Evolutionary conservation across 2,329 filamentous ascomycete genomes (phyloP), one percentile per base, ranked within the genome.

Genomic region (Raffaelea ambrosiae): DNA sequence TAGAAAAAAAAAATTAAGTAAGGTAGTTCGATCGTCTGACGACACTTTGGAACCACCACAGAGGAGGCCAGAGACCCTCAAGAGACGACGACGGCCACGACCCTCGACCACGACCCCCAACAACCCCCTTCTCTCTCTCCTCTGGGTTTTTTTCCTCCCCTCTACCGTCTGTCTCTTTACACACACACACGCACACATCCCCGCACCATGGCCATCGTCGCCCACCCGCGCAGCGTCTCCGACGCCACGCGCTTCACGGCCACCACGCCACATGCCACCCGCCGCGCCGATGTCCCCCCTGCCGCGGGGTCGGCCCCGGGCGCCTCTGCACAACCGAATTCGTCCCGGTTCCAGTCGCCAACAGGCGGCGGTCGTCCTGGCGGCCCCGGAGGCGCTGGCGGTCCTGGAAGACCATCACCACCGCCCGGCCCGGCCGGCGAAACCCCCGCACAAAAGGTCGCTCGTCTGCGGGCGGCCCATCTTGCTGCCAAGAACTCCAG

Each of bases 211-310:
- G 42, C 50, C 41, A 46, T 51, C 11, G 16, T 46, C 11, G 35
- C 40, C n/a, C 47, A 41, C 11, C 51, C 84, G 51, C 83, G 84
- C 62, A 86, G 80, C 67, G 82, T 86, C 63, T 79, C 79, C 58
- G 86, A 90, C 64, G 86, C 87, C 56, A 93, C 87, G 59, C 83
- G 86, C 61, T 93, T 86, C 66, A 86, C 83, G 16, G 70, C 81
- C 22, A 84, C 80, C 18, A 79, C 75, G 51, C 81, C 81, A 33
- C 85, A 88, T 67, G 86, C 84, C 57, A 75, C 76, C 54, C 79
- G 80, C 55, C 86, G 85, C 62, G 65, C 73, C 39, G 59, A 59
- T 46, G 59, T 63, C 36, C 26, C 26, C 26, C 7, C 26, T 18
- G 42, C 49, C 5, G 33, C 48, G 1, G 43, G 45, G 13, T 36